Evolutionary conservation across 1,284 basidiomycete genomes (phyloP).

Genomic region (Lignosus rhinocerotis): DNA sequence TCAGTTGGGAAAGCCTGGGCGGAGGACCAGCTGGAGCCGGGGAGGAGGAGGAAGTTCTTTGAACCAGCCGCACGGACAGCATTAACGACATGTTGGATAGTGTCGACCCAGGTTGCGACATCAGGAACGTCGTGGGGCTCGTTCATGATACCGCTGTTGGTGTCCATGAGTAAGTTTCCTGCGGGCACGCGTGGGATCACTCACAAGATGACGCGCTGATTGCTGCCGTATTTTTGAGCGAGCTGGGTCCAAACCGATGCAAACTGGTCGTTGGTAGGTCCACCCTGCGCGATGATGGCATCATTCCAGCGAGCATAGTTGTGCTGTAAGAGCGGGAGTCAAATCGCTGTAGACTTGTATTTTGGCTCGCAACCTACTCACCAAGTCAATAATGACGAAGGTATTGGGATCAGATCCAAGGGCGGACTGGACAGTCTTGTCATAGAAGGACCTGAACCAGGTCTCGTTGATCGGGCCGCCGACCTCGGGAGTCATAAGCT

Average conservation of each 20-base stretch:
- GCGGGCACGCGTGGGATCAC: neutral
- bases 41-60: constrained; percentile 48
- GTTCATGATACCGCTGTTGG: constrained; percentile 47
- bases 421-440: constrained; percentile 50
- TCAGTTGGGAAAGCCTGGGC: constrained; percentile 52
- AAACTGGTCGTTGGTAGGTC: constrained; percentile 52
- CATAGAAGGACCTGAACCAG: constrained; percentile 46
- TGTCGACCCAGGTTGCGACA: constrained; percentile 43
- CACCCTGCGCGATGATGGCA: constrained; percentile 52
- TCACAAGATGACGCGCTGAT: constrained; percentile 50
- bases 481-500: constrained; percentile 50
- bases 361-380: constrained; percentile 13
- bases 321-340: constrained; percentile 32
- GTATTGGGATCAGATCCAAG: constrained; percentile 41
- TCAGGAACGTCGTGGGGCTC: constrained; percentile 50
- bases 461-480: constrained; percentile 46
- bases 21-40: constrained; percentile 44
- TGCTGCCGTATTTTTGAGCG: constrained; percentile 49
- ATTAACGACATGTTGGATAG: constrained; percentile 50
- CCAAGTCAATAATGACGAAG: constrained; percentile 54
- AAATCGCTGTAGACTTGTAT: neutral
- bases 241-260: constrained; percentile 55
- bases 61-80: constrained; percentile 51
- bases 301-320: constrained; percentile 56
- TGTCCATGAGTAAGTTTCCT: neutral